Evolutionary conservation across 176 grass and related monocot genomes (phyloP).

Genomic region (Musa troglodytarum): DNA sequence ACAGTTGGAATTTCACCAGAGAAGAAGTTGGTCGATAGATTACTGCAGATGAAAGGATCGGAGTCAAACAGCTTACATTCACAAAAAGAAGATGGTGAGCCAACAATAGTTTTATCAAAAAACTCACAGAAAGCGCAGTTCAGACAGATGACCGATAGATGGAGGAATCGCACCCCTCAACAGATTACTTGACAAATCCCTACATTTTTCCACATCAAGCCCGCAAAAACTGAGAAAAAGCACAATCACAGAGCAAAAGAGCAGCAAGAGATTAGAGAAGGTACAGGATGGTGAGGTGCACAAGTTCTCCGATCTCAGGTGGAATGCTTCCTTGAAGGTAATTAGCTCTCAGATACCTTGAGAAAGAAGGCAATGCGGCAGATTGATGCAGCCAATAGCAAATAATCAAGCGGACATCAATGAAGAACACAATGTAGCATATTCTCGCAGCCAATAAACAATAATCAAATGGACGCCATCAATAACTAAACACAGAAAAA

Average conservation of each 20-base stretch:
- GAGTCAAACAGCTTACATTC: background rate
- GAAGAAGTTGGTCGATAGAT: slow-evolving; percentile 91
- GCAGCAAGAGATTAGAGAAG: background rate
- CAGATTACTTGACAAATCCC: slow-evolving; percentile 86
- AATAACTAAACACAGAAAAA: background rate
- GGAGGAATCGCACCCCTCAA: slow-evolving; percentile 70
- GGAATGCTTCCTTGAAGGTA: slow-evolving; percentile 94
- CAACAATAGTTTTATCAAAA: background rate
- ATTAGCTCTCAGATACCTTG: slow-evolving; percentile 83
- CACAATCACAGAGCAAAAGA: background rate
- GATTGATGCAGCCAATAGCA: background rate
- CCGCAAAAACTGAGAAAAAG: background rate
- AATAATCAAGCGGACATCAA: background rate
- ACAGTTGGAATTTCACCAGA: slow-evolving; percentile 81
- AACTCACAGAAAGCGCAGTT: slow-evolving; percentile 73
- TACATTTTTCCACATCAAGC: slow-evolving; percentile 18
- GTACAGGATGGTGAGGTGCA: slow-evolving; percentile 83
- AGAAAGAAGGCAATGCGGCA: background rate
- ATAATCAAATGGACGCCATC: background rate
- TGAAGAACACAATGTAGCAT: background rate
- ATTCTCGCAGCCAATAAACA: background rate
- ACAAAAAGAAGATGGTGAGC: background rate
- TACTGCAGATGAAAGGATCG: slow-evolving; percentile 29
- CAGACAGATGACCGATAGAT: slow-evolving; percentile 48
- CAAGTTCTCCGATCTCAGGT: slow-evolving; percentile 65